These are phyloP conservation scores for Dichotomocladium elegans DNA, from an alignment of 371 early-diverging fungal genomes.

Conservation along the genomic window DNA sequence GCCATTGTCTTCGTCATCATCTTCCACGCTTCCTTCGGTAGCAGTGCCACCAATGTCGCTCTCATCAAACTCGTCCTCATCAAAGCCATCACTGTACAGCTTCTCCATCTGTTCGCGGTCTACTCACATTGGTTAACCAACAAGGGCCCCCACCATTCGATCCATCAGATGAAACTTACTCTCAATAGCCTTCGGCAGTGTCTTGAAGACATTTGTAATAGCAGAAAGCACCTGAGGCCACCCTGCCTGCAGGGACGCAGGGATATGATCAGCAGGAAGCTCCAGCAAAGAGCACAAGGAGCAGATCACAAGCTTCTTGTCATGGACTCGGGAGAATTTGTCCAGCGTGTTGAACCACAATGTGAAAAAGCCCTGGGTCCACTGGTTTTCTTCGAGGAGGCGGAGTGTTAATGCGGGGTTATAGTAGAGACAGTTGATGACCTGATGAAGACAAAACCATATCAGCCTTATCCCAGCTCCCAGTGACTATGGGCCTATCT, in stretches of 20 bases:
- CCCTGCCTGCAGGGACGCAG: conserved; percentile 62
- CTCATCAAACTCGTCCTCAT: conserved; percentile 58
- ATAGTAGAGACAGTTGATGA: conserved; percentile 82
- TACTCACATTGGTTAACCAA: background rate
- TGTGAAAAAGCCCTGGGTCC: conserved; percentile 76
- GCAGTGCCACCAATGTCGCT: conserved; percentile 40
- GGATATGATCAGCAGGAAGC: conserved; percentile 67
- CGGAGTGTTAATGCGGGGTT: conserved; percentile 72
- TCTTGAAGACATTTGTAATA: conserved; percentile 67
- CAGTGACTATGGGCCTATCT: too few species aligned
- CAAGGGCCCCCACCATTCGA: background rate
- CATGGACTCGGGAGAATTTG: conserved; percentile 83
- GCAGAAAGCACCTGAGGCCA: conserved; percentile 71
- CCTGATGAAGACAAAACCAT: too few species aligned
- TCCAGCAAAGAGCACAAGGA: conserved; percentile 71
- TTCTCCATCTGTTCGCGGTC: conserved; percentile 65
- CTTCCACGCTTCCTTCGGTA: conserved; percentile 35
- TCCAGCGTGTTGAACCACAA: conserved; percentile 73
- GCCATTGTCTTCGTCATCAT: conserved; percentile 31
- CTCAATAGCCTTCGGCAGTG: conserved; percentile 78
- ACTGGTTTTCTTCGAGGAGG: conserved; percentile 71
- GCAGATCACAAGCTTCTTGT: conserved; percentile 85
- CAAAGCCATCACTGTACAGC: conserved; percentile 58
- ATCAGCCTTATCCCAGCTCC: too few species aligned
- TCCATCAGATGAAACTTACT: conserved; percentile 38